Evolutionary conservation across 2,329 filamentous ascomycete genomes (phyloP).

Genomic region (Elsinoe batatas): DNA sequence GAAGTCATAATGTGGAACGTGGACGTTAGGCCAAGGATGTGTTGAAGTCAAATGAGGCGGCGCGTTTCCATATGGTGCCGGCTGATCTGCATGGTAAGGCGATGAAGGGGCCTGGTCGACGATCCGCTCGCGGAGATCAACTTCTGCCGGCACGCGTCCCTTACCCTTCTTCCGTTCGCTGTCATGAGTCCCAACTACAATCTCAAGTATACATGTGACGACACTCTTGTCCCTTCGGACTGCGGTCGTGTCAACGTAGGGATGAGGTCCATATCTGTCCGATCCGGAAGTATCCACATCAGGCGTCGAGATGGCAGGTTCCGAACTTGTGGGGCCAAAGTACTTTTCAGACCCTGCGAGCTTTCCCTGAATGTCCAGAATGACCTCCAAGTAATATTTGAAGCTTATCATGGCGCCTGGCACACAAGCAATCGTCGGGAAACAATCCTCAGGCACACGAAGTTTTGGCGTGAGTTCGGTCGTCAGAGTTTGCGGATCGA

Average conservation of each 20-base stretch:
- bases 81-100: neutral
- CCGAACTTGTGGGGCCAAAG: constrained; percentile 12
- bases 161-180: constrained; percentile 49
- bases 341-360: constrained; percentile 60
- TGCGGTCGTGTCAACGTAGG: constrained; percentile 59
- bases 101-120: neutral
- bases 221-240: constrained; percentile 84
- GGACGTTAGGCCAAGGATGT: neutral
- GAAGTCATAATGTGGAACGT: neutral
- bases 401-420: constrained; percentile 93
- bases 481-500: constrained; percentile 69
- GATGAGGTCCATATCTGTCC: constrained; percentile 13
- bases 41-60: neutral
- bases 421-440: constrained; percentile 82
- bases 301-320: constrained; percentile 1
- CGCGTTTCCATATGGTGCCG: neutral
- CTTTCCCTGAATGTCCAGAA: constrained; percentile 85
- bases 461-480: constrained; percentile 75
- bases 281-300: constrained; percentile 9
- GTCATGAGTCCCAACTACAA: constrained; percentile 78
- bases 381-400: constrained; percentile 85
- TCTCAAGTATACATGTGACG: constrained; percentile 76
- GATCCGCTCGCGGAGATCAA: neutral
- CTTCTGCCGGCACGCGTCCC: constrained; percentile 6
- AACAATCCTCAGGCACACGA: constrained; percentile 78